Conservation (phyloP, 1,284 basidiomycete genomes). For the Ustilago curta region DNA sequence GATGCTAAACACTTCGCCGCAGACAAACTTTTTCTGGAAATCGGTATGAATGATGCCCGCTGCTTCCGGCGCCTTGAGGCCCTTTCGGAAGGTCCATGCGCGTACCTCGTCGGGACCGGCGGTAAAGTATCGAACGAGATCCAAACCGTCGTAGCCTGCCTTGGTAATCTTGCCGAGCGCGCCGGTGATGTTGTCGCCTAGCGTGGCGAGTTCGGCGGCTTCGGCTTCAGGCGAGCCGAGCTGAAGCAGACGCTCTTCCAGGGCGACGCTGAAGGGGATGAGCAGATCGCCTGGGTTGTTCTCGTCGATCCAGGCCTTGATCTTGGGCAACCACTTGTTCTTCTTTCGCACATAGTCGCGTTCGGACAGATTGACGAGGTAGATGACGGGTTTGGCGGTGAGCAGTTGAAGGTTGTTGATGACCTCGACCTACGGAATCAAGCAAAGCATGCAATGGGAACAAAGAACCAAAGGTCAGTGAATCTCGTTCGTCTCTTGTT, state of each 20-base stretch:
- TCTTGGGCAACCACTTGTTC: conserved; percentile 99
- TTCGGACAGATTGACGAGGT: conserved; percentile 97
- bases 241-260: conserved; percentile 88
- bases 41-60: conserved; percentile 97
- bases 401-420: conserved; percentile 92
- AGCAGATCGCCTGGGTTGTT: conserved; percentile 95
- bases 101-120: conserved; percentile 96
- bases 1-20: conserved; percentile 96
- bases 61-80: conserved; percentile 94
- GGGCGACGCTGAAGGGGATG: conserved; percentile 95
- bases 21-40: conserved; percentile 99
- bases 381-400: conserved; percentile 97
- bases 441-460: background rate
- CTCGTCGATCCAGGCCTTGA: conserved; percentile 97
- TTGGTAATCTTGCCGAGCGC: conserved; percentile 68
- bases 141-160: conserved; percentile 66
- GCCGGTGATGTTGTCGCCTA: conserved; percentile 63
- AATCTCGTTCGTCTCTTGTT: background rate
- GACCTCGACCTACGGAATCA: conserved; percentile 82
- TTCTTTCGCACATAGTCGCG: conserved; percentile 96
- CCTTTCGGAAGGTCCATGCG: conserved; percentile 93
- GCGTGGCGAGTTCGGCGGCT: conserved; percentile 59
- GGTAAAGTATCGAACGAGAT: conserved; percentile 76
- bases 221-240: conserved; percentile 60
- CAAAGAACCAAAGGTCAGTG: background rate